Conservation (phyloP, 2,329 filamentous ascomycete genomes). For the Colletotrichum sp. region DNA sequence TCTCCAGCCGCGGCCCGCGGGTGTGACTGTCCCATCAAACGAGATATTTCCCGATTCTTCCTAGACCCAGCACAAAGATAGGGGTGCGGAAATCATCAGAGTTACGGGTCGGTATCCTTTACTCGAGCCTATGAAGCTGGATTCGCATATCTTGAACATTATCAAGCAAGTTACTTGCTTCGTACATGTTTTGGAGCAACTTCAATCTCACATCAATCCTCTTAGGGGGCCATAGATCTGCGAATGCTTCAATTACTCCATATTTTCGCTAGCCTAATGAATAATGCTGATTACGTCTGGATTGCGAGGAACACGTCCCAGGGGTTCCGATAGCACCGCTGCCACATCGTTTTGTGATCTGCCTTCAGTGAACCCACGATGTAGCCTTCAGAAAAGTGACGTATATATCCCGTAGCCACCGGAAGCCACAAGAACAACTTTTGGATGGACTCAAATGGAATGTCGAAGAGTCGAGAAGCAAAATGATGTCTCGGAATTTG, state of each 20-base stretch:
- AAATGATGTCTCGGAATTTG: background rate
- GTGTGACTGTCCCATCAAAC: background rate
- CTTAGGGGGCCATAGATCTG: no score
- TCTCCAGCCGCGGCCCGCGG: background rate
- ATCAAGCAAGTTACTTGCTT: background rate
- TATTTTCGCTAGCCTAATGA: background rate
- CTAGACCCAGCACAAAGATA: background rate
- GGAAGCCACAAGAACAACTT: background rate
- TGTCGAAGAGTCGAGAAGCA: background rate
- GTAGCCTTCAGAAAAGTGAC: background rate
- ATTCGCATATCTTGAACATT: background rate
- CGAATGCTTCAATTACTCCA: background rate
- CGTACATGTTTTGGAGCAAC: rapidly evolving
- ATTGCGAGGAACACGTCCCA: background rate
- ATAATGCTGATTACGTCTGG: background rate
- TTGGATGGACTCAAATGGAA: background rate
- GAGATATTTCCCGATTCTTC: background rate
- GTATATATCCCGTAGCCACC: rapidly evolving
- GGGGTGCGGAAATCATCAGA: background rate
- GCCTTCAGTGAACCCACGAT: background rate
- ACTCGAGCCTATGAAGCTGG: background rate
- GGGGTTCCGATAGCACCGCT: no score
- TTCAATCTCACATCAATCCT: no score
- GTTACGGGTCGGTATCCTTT: background rate
- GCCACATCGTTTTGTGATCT: background rate